Conservation (phyloP, 2,329 filamentous ascomycete genomes). For the Fusarium sororula region DNA sequence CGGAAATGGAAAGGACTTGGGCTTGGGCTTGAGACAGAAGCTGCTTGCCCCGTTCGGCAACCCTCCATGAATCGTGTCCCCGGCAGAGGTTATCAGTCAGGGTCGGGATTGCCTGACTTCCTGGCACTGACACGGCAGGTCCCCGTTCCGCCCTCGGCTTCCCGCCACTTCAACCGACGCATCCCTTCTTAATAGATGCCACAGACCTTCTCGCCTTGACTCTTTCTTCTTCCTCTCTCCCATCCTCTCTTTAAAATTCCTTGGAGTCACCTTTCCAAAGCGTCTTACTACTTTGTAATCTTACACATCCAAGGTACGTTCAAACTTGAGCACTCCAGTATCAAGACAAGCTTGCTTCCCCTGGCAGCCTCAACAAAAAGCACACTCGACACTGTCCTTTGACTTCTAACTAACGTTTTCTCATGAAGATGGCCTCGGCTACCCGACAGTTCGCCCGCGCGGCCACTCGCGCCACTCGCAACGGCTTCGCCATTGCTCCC, state of each 20-base stretch:
- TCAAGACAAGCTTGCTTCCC: not conserved
- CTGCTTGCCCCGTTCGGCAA: constrained; percentile 19
- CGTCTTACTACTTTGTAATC: constrained; percentile 9
- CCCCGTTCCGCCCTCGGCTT: constrained; percentile 21
- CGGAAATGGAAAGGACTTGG: not conserved
- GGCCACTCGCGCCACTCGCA: constrained; percentile 66
- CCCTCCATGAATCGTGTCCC: constrained; percentile 33
- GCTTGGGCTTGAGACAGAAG: not conserved
- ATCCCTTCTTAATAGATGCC: constrained; percentile 29
- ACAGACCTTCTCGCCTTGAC: constrained; percentile 7
- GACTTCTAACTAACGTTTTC: constrained; percentile 13
- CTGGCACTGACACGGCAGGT: constrained; percentile 25
- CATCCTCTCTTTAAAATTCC: constrained; percentile 9
- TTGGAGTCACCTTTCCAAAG: constrained; percentile 11
- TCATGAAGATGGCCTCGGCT: constrained; percentile 51
- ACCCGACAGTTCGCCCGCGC: constrained; percentile 66
- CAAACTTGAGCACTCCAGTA: not conserved
- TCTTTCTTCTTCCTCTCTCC: constrained; percentile 1
- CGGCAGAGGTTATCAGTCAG: constrained; percentile 15
- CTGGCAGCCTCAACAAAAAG: not conserved
- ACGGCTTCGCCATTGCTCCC: constrained; percentile 66
- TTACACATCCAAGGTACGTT: constrained; percentile 33
- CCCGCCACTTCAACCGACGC: constrained; percentile 25
- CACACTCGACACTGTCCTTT: not conserved
- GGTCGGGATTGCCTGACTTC: constrained; percentile 5